Evolutionary conservation across 257 asterid genomes (phyloP), one percentile per base, ranked within the genome.

Genomic region (Voacanga thouarsii): DNA sequence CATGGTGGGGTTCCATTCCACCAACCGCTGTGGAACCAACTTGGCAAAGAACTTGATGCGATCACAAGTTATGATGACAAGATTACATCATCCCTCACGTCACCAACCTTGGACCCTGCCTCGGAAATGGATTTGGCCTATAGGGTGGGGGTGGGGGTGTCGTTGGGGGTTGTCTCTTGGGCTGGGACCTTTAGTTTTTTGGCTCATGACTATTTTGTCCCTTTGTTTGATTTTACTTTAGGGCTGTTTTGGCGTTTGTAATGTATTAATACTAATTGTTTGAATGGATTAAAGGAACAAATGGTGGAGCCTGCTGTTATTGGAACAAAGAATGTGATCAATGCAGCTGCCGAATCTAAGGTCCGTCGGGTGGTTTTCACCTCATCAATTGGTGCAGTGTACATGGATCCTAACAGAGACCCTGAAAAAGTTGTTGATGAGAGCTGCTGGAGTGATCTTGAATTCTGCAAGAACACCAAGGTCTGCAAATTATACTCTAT

Each of bases 301-400:
- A 90, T 95, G 98, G 89, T 95, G 90, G 98, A 93, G 89, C 99
- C 99, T 15, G 94, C 99, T 21, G 96, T 93, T 63, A 87, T 82
- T 7, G 98, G 98, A 60, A 88, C 99, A 19, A 86, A 88, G 80
- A 71, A 82, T 80, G 98, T 95, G 81, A 88, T 95, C 12, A 87
- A 82, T 0, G 97, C 96, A 4, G 98, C 97, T 24, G 97, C 96
- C 10, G 96, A 90, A 71, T 87, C 92, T 75, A 88, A 88, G 24
- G 96, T 92, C 79, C 85, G 91, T 37, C 94, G 99, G 6, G 93
- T 95, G 63, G 94, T 91, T 61, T 80, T 95, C 78, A 95, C 99
- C 2, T 95, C 99, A 26, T 91, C 99, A 24, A 90, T 93, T 14
- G 99, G 99, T 8, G 89, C 99, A 0, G 82, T 95, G 0, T 90